Evolutionary conservation across 1,284 basidiomycete genomes (phyloP).

Genomic region (Sporisorium exsertum): DNA sequence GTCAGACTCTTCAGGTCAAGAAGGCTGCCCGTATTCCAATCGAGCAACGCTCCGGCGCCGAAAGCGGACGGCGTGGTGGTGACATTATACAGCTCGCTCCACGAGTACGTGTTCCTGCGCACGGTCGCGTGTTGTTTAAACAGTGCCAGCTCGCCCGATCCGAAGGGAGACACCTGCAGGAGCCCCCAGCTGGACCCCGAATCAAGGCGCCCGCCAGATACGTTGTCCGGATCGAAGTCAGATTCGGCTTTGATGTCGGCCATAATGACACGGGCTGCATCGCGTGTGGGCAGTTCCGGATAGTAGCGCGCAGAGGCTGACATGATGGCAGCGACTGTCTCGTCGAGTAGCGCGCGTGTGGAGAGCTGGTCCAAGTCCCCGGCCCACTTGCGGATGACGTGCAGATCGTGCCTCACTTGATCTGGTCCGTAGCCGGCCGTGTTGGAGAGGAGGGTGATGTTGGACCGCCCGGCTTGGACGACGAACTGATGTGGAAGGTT

Average conservation of each 20-base stretch:
- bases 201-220: constrained; percentile 57
- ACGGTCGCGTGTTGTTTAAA: constrained; percentile 55
- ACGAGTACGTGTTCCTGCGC: constrained; percentile 48
- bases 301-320: constrained; percentile 64
- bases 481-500: constrained; percentile 8
- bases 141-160: constrained; percentile 49
- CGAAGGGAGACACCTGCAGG: constrained; percentile 62
- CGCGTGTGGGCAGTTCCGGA: constrained; percentile 60
- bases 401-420: constrained; percentile 58
- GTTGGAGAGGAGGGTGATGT: constrained; percentile 48
- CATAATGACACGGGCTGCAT: constrained; percentile 57
- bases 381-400: constrained; percentile 63
- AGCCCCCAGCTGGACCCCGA: constrained; percentile 61
- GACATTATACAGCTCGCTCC: constrained; percentile 38
- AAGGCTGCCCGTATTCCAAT: constrained; percentile 55
- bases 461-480: constrained; percentile 17
- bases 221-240: constrained; percentile 50
- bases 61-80: constrained; percentile 16
- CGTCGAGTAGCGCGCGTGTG: constrained; percentile 50
- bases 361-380: constrained; percentile 51
- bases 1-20: constrained; percentile 40
- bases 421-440: constrained; percentile 52
- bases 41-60: constrained; percentile 48
- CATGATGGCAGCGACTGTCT: constrained; percentile 63
- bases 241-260: constrained; percentile 67